Base-by-base conservation (phyloP, 441 rosid species). In the Croton laevigatus region DNA sequence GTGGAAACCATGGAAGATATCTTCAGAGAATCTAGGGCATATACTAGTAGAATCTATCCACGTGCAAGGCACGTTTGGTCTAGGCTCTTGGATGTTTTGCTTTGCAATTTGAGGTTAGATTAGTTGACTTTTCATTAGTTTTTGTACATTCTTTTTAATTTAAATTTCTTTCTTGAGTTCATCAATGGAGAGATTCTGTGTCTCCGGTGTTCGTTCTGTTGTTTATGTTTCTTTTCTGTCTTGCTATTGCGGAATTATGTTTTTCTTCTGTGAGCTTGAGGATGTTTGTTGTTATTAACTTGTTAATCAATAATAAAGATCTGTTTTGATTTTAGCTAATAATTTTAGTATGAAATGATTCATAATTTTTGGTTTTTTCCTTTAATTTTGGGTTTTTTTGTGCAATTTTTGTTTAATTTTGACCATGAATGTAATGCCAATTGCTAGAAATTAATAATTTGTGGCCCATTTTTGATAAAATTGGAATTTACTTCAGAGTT, bases 1-100 rank as follows among this genome's bases (percentile, higher is more conserved):
- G 92, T 94, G 17, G 91, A 83, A 77, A 82, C 88, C 74, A 87
- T 91, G 91, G 98, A 86, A 72, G 90, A 86, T 66, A 69, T 86
- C 66, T 68, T 74, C 7, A 85, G 84, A 34, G 96, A 89, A 66
- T 87, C 91, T 13, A 84, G 92, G 66, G 73, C 68, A 32, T 82
- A 88, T 52, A 87, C 87, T 34, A 23, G 53, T 49, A 82, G 96
- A 66, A 23, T 85, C 48, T 84, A 85, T 27, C 98, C 94, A 3
- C 89, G 89, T 27, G 85, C 82, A 17, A 82, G 96, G 66, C 76
- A 73, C 32, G 80, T 83, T 19, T 89, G 97, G 90, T 79, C 88
- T 65, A 83, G 89, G 81, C 54, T 87, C 59, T 73, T 89, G 75
- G 90, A 86, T 83, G 77, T 85, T 66, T 55, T 93, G 78, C 91